These are phyloP conservation scores for Eruca vesicaria DNA, from an alignment of 441 rosid species.

Conservation along the genomic window DNA sequence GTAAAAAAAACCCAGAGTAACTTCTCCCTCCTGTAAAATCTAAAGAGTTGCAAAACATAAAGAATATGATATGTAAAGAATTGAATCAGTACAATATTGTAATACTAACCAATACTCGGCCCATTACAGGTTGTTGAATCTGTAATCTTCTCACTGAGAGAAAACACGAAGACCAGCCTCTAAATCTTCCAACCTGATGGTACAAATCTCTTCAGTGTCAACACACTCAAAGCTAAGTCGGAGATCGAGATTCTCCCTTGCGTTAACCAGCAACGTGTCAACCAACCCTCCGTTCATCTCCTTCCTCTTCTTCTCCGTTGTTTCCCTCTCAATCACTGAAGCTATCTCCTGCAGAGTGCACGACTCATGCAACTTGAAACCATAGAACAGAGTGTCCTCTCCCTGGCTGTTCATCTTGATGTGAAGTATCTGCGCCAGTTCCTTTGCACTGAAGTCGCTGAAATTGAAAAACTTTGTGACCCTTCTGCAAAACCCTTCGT, in stretches of 20 bases:
- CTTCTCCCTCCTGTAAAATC: conserved; percentile 19
- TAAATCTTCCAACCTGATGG: conserved; percentile 72
- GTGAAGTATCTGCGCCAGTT: conserved; percentile 72
- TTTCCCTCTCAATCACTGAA: conserved; percentile 53
- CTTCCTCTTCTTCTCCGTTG: conserved; percentile 77
- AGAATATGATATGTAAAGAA: conserved; percentile 29
- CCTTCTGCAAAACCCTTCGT: conserved; percentile 97
- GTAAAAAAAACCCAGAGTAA: neutral
- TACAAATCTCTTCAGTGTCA: conserved; percentile 61
- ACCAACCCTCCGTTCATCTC: conserved; percentile 90
- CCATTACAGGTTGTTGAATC: neutral
- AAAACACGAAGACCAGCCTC: conserved; percentile 63
- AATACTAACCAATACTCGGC: conserved; percentile 12
- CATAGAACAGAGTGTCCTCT: conserved; percentile 61
- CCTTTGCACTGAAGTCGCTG: conserved; percentile 67
- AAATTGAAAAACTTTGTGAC: conserved; percentile 93
- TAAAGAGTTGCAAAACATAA: conserved; percentile 21
- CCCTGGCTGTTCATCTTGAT: conserved; percentile 82
- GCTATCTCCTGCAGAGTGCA: conserved; percentile 69
- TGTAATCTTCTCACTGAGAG: conserved; percentile 28
- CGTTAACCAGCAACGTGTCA: conserved; percentile 79
- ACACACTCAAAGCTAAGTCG: conserved; percentile 76
- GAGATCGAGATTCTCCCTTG: conserved; percentile 84
- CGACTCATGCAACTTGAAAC: conserved; percentile 62
- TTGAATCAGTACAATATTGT: conserved; percentile 27